Evolutionary conservation across 129 eudicot species (phyloP).

Genomic region (Ambrosia trifida): DNA sequence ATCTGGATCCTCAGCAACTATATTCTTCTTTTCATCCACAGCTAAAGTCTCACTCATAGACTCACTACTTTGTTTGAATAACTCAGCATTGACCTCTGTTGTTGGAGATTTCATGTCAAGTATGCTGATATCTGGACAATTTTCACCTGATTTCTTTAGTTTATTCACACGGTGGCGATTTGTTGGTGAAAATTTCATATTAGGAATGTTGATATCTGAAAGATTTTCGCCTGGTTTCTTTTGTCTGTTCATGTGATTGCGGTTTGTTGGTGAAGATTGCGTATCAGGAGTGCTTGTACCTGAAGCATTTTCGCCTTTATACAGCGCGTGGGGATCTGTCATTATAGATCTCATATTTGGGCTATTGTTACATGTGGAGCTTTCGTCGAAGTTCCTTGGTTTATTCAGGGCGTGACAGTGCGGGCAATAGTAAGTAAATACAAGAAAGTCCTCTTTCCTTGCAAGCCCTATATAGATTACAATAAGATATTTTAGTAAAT

Average conservation of each 20-base stretch:
- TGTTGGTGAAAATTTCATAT: slow-evolving; percentile 7
- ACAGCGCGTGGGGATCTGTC: slow-evolving; percentile 14
- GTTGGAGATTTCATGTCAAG: slow-evolving; percentile 26
- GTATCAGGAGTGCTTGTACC: slow-evolving; percentile 12
- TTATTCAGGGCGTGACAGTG: slow-evolving; percentile 83
- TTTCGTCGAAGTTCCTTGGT: slow-evolving; percentile 59
- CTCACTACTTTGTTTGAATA: slow-evolving; percentile 23
- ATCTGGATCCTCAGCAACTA: slow-evolving; percentile 26
- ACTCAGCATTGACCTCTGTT: slow-evolving; percentile 24
- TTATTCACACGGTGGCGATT: background rate
- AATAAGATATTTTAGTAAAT: background rate
- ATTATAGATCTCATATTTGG: slow-evolving; percentile 32
- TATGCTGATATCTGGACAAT: background rate
- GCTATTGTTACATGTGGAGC: slow-evolving; percentile 39
- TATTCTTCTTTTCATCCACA: slow-evolving; percentile 22
- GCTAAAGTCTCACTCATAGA: slow-evolving; percentile 32
- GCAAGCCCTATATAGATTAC: slow-evolving; percentile 68
- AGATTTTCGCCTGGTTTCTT: slow-evolving; percentile 44
- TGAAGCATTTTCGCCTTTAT: slow-evolving; percentile 13
- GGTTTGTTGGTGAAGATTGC: slow-evolving; percentile 38
- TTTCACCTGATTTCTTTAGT: slow-evolving; percentile 8
- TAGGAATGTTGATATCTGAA: slow-evolving; percentile 34
- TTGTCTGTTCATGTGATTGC: slow-evolving; percentile 57
- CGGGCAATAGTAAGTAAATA: slow-evolving; percentile 83
- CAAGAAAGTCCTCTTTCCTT: slow-evolving; percentile 85